Percentiles rank a stretch among this genome's conserved stretches.
Conservation (phyloP, 75 land plant species). For the Chamaecyparis obtusa region DNA sequence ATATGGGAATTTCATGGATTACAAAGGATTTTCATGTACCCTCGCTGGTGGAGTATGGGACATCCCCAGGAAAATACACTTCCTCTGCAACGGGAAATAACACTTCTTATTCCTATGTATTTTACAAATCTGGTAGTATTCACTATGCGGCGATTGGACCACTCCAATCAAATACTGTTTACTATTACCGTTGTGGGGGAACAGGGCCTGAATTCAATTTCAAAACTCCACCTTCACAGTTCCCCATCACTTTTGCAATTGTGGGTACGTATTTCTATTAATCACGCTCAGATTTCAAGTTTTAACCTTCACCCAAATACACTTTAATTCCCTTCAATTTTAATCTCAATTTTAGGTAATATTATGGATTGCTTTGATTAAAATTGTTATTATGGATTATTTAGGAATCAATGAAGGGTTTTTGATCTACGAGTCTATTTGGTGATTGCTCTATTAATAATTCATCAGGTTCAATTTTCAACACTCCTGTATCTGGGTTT, state of each 20-base stretch:
- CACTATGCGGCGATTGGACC: conserved; percentile 73
- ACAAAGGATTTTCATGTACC: conserved; percentile 19
- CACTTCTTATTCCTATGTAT: conserved; percentile 34
- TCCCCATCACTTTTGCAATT: conserved; percentile 67
- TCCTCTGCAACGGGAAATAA: conserved; percentile 32
- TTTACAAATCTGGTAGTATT: conserved; percentile 70
- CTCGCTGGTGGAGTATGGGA: conserved; percentile 69
- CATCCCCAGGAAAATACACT: conserved; percentile 30
- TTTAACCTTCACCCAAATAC: neutral
- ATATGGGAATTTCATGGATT: conserved; percentile 40
- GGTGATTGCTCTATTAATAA: too few species aligned
- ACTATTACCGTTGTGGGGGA: conserved; percentile 64
- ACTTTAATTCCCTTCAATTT: neutral
- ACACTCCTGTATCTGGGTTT: too few species aligned
- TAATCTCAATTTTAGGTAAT: neutral
- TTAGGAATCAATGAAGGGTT: too few species aligned
- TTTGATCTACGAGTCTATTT: too few species aligned
- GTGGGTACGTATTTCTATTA: conserved; percentile 36
- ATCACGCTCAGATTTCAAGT: too few species aligned
- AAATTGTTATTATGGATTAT: too few species aligned
- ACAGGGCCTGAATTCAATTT: conserved; percentile 46
- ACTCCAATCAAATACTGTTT: conserved; percentile 44
- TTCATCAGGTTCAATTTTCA: too few species aligned
- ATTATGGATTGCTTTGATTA: too few species aligned
- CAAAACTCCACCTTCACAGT: conserved; percentile 58